phyloP scores from a whole-genome alignment of 805 yeast species.

The Blastobotrys mokoenaii region DNA sequence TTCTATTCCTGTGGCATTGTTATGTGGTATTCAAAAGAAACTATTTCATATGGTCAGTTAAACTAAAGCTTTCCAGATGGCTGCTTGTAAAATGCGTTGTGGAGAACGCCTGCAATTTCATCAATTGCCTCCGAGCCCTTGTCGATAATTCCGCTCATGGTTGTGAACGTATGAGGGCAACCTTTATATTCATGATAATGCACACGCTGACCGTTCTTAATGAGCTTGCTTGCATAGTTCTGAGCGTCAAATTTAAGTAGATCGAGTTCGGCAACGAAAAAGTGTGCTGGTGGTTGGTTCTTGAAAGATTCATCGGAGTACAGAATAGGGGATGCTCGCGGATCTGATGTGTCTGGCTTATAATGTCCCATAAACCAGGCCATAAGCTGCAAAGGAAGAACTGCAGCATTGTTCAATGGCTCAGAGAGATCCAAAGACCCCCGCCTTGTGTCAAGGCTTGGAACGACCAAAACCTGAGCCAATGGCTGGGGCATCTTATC shows the following conservation, averaged over 20 bases:
- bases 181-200: conserved; percentile 30
- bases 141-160: neutral
- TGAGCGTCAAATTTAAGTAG: conserved; percentile 39
- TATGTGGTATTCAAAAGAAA: too few relatives aligned
- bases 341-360: conserved; percentile 31
- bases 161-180: conserved; percentile 24
- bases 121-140: conserved; percentile 19
- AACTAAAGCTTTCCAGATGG: neutral
- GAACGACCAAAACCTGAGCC: conserved; percentile 36
- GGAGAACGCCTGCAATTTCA: neutral
- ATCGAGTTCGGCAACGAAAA: conserved; percentile 35
- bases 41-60: too few relatives aligned
- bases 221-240: conserved; percentile 34
- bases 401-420: conserved; percentile 25
- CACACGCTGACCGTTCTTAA: conserved; percentile 27
- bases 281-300: conserved; percentile 34
- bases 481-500: conserved; percentile 27
- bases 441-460: conserved; percentile 11
- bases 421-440: conserved; percentile 31
- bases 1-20: too few relatives aligned
- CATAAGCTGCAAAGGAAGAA: conserved; percentile 39
- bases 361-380: conserved; percentile 37
- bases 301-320: conserved; percentile 34
- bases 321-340: conserved; percentile 36
- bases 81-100: neutral